Base-by-base conservation (phyloP, 2,329 filamentous ascomycete genomes). In the Penicillium concentricum region DNA sequence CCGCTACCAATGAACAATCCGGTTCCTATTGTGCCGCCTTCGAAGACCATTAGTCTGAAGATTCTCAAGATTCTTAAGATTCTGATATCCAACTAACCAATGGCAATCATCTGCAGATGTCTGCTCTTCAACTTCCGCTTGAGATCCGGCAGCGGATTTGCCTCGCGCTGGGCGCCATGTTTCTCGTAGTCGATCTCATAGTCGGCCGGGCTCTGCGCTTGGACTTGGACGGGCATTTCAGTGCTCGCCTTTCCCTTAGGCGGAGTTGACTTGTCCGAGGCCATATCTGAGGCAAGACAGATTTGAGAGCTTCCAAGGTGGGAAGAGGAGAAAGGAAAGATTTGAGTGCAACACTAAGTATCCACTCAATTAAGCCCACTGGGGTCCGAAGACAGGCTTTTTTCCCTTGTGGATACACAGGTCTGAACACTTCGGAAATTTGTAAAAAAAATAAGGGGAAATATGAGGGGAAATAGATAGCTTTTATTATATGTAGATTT, bases 21-120 rank as follows among this genome's bases (percentile, higher is more conserved):
- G 2, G 87, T 90, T 53, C 87, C 87, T 64, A 90, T 86, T 16
- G 87, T 89, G 56, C 84, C 85, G 65, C 81, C 79, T 78, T 32
- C 3, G n/a, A 26, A 34, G 20, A 52, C 15, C 5, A 32, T 57
- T 26, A 57, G 50, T 9, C 32, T 37, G 16, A 43, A 20, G 20
- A 35, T 20, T 38, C 37, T 38, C n/a, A n/a, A n/a, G n/a, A n/a
- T n/a, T 9, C 5, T 1, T 15, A 35, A 32, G 20, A 9, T 4
- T 28, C 13, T 24, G 9, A 16, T n/a, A 35, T 18, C 9, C 18
- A 5, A 92, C 52, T 89, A 90, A 70, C 92, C 92, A 66, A 97
- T 96, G 26, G 94, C 94, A 80, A 97, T 97, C 93, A 97, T 97
- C 79, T 97, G 93, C 72, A 97, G 72, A 79, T 99, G 94, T 46